A percentile compares a stretch with the other conserved stretches of the same genome.
These are phyloP conservation scores for Delonix regia DNA, from an alignment of 306 rosid genomes.

Conservation along the genomic window DNA sequence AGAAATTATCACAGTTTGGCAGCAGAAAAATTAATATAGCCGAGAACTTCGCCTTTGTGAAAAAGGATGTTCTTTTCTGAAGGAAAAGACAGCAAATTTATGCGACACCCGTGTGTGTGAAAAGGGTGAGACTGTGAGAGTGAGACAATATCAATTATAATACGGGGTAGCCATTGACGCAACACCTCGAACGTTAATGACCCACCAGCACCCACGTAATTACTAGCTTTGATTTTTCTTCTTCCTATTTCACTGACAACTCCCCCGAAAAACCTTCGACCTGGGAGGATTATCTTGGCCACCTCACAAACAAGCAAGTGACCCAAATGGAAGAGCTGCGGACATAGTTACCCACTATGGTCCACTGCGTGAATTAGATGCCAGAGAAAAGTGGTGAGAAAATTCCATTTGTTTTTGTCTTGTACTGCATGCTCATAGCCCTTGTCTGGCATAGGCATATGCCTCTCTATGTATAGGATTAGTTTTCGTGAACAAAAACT, in stretches of 20 bases:
- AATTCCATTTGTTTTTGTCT: slow-evolving; percentile 23
- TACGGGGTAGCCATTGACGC: slow-evolving; percentile 43
- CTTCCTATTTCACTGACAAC: background rate
- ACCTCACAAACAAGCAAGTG: slow-evolving; percentile 20
- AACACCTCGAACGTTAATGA: slow-evolving; percentile 29
- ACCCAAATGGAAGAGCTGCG: background rate
- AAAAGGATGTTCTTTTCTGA: background rate
- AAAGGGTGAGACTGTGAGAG: background rate
- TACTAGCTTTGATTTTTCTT: slow-evolving; percentile 5
- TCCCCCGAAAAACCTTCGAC: slow-evolving; percentile 12
- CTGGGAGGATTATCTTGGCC: slow-evolving; percentile 27
- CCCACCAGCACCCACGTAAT: slow-evolving; percentile 3
- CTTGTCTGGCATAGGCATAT: slow-evolving; percentile 9
- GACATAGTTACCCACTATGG: slow-evolving; percentile 14
- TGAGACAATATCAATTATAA: slow-evolving; percentile 21
- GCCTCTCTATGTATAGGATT: background rate
- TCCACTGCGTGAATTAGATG: background rate
- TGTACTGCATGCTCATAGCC: slow-evolving; percentile 24
- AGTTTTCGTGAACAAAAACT: background rate
- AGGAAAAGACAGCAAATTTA: slow-evolving; percentile 40
- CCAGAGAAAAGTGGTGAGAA: background rate
- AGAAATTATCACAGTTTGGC: slow-evolving; percentile 4
- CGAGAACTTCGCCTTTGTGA: slow-evolving; percentile 16
- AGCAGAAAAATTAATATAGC: slow-evolving; percentile 10
- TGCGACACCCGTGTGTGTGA: slow-evolving; percentile 33